Conservation (phyloP, 139 green algal genomes). For the Volvox africanus region DNA sequence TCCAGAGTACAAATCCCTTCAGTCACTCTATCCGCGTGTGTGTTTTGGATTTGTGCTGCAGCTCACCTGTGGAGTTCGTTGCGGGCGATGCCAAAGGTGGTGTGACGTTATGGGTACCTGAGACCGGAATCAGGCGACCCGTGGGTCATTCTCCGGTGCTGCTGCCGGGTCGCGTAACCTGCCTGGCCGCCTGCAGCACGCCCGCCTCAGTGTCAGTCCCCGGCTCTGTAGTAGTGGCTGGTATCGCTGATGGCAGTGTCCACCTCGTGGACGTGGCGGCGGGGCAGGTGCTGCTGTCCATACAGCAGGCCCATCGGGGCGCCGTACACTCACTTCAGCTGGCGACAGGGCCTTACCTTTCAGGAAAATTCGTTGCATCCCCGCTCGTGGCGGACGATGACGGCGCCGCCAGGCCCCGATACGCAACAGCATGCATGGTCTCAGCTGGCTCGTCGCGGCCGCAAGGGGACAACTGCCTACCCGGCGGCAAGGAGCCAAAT, state of each 20-base stretch:
- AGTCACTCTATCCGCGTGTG: too few species aligned
- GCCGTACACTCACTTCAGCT: slow-evolving; percentile 28
- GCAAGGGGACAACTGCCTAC: too few species aligned
- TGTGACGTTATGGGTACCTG: slow-evolving; percentile 37
- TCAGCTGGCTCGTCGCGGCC: too few species aligned
- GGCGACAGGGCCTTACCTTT: neutral
- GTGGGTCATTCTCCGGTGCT: neutral
- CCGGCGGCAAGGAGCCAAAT: too few species aligned
- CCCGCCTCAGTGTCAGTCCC: neutral
- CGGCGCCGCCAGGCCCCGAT: too few species aligned
- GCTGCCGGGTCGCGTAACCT: slow-evolving; percentile 22
- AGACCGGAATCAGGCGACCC: neutral
- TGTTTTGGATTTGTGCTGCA: neutral
- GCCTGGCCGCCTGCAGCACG: slow-evolving; percentile 13
- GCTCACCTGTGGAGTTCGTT: slow-evolving; percentile 18
- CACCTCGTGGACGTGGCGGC: slow-evolving; percentile 37
- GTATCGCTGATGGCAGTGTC: slow-evolving; percentile 29
- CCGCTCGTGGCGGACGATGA: too few species aligned
- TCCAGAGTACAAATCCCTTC: too few species aligned
- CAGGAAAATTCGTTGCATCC: neutral
- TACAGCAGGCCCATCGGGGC: slow-evolving; percentile 35
- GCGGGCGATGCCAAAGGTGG: slow-evolving; percentile 39
- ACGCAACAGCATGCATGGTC: too few species aligned
- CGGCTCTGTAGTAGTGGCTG: slow-evolving; percentile 30
- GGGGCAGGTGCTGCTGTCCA: slow-evolving; percentile 1